Evolutionary conservation across 2,329 filamentous ascomycete genomes (phyloP), one percentile per base, ranked within the genome.

Genomic region (Exophiala oligosperma): DNA sequence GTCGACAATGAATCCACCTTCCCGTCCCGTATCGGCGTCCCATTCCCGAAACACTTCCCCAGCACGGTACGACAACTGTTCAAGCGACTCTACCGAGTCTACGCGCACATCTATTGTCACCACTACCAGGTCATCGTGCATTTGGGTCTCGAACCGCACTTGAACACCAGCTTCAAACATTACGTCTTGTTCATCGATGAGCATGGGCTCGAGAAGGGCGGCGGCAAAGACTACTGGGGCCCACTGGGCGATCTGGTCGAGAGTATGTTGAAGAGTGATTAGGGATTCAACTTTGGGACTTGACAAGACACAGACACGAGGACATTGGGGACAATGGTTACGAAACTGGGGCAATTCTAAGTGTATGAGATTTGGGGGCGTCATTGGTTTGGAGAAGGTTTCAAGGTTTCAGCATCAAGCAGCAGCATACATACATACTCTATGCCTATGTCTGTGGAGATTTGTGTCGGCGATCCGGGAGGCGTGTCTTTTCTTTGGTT

Each of bases 161-260:
- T 99, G 65, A 99, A 99, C 77, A 99, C 94, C 12, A 96, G 91
- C 77, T 99, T 99, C 85, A 99, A 99, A 83, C 94, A 99, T 76
- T 99, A 97, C 71, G 94, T 99, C 62, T 84, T 99, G 59, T 99
- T 99, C 76, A 92, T 99, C 67, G 92, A 99, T 74, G 95, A 99
- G 81, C 94, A 97, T 76, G 87, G 85, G 66, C 78, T 99, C 67
- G 92, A 92, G 28, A 67, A 67, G 47, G 65, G 65, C 11, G 95
- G 87, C 70, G 94, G 93, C 51, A 92, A 96, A 76, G 94, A 99
- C 74, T 99, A 93, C 79, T 99, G 93, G 89, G 94, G 94, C 1
- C 94, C 94, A 11, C 74, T 99, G 57, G 93, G 93, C 9, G 94
- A 99, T 74, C 78, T 99, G 66, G 94, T 99, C 51, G 94, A 99